A percentile compares a stretch with the other conserved stretches of the same genome.
These are phyloP conservation scores for Suhomyces bribrorum DNA, from an alignment of 1,139 yeast genomes.

Conservation along the genomic window DNA sequence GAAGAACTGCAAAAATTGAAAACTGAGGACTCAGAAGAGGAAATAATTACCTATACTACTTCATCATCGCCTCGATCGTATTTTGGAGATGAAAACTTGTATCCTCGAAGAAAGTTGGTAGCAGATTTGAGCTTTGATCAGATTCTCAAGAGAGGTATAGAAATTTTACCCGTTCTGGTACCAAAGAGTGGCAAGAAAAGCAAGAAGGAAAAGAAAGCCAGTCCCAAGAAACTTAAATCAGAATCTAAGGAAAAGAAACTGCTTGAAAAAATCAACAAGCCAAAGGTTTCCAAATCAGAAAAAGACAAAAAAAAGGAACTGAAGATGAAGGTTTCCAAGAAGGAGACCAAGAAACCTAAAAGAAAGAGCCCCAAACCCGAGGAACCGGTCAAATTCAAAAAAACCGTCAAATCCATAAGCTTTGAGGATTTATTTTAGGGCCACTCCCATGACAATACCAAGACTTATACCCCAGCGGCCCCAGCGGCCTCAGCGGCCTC, in stretches of 20 bases:
- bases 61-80: slow-evolving; percentile 27
- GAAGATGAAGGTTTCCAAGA: slow-evolving; percentile 1
- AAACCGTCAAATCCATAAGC: slow-evolving; percentile 20
- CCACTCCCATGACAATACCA: neutral
- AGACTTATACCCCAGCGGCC: no score
- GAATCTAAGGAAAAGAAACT: no score
- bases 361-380: neutral
- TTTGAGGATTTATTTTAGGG: slow-evolving; percentile 21
- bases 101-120: slow-evolving; percentile 29
- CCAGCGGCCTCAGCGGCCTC: no score
- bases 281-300: neutral
- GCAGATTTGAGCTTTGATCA: slow-evolving; percentile 29
- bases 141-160: slow-evolving; percentile 22
- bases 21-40: slow-evolving; percentile 8
- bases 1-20: slow-evolving; percentile 11
- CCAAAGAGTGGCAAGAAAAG: slow-evolving; percentile 25
- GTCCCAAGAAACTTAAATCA: neutral
- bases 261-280: neutral
- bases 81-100: slow-evolving; percentile 21
- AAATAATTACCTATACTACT: slow-evolving; percentile 21
- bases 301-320: neutral
- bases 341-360: neutral
- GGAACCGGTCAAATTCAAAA: slow-evolving; percentile 11
- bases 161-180: slow-evolving; percentile 27
- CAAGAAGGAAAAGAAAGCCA: slow-evolving; percentile 11